phyloP scores from a whole-genome alignment of 345 rosid genomes.

The Viola odorata region DNA sequence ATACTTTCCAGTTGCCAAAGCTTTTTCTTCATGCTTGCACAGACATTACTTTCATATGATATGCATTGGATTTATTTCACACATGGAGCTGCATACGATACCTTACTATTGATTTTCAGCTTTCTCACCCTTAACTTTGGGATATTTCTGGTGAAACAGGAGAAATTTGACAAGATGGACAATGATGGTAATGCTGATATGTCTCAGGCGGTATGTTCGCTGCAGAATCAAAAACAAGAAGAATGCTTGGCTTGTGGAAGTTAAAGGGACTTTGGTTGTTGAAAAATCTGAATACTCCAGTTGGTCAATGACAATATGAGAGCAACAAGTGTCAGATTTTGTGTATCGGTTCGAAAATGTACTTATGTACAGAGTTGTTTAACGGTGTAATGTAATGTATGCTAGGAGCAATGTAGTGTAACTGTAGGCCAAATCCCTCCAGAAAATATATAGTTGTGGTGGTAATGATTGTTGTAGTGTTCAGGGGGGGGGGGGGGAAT shows the following conservation, averaged over 20 bases:
- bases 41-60: too few relatives aligned
- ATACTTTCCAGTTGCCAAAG: too few relatives aligned
- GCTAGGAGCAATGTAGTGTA: too few relatives aligned
- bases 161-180: not conserved
- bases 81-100: not conserved
- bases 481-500: too few relatives aligned
- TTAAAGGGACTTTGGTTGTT: slow-evolving; percentile 14
- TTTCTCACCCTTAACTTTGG: not conserved
- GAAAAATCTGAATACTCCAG: not conserved
- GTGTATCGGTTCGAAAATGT: too few relatives aligned
- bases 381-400: too few relatives aligned
- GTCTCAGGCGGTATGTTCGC: slow-evolving; percentile 72
- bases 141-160: slow-evolving; percentile 7
- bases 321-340: not conserved
- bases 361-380: too few relatives aligned
- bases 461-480: too few relatives aligned
- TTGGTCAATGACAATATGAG: not conserved
- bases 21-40: too few relatives aligned
- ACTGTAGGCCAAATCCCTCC: too few relatives aligned
- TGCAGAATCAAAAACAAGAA: slow-evolving; percentile 62
- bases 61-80: too few relatives aligned
- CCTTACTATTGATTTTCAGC: not conserved
- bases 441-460: too few relatives aligned
- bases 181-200: slow-evolving; percentile 21
- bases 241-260: slow-evolving; percentile 87